These are phyloP conservation scores for Meredithiella fracta DNA, from an alignment of 2,329 filamentous ascomycete genomes.

Conservation along the genomic window DNA sequence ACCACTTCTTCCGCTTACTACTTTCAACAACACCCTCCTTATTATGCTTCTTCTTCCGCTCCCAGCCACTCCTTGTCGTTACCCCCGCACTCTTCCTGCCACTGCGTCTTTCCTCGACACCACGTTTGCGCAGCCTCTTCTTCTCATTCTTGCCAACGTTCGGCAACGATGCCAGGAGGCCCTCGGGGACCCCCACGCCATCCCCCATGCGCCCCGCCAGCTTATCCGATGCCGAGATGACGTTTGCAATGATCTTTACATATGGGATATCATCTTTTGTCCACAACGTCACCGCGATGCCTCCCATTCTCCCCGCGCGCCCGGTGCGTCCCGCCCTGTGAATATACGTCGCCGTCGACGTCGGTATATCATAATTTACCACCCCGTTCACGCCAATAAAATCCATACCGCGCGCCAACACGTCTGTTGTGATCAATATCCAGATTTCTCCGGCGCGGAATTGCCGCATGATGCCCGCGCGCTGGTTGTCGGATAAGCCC, in stretches of 20 bases:
- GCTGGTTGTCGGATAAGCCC: constrained; percentile 57
- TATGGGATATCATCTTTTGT: constrained; percentile 85
- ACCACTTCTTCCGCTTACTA: constrained; percentile 38
- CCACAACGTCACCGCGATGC: constrained; percentile 84
- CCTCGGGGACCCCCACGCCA: constrained; percentile 53
- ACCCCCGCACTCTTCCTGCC: constrained; percentile 44
- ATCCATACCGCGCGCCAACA: constrained; percentile 81
- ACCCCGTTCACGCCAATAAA: constrained; percentile 92
- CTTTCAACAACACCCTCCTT: constrained; percentile 43
- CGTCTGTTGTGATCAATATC: constrained; percentile 90
- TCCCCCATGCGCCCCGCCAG: constrained; percentile 39
- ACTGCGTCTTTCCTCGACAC: constrained; percentile 53
- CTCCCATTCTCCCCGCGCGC: constrained; percentile 70
- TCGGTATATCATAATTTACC: constrained; percentile 93
- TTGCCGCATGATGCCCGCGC: constrained; percentile 67
- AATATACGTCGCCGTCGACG: constrained; percentile 77
- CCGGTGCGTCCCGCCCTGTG: constrained; percentile 88
- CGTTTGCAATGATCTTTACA: constrained; percentile 82
- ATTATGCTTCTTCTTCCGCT: constrained; percentile 53
- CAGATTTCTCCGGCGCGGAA: constrained; percentile 89
- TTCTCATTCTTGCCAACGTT: constrained; percentile 69
- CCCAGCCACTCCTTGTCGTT: constrained; percentile 66
- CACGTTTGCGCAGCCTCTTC: constrained; percentile 64
- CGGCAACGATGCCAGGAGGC: constrained; percentile 77
- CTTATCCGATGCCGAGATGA: constrained; percentile 71